phyloP scores from a whole-genome alignment of 23 red algal species.

The Gracilaria domingensis region DNA sequence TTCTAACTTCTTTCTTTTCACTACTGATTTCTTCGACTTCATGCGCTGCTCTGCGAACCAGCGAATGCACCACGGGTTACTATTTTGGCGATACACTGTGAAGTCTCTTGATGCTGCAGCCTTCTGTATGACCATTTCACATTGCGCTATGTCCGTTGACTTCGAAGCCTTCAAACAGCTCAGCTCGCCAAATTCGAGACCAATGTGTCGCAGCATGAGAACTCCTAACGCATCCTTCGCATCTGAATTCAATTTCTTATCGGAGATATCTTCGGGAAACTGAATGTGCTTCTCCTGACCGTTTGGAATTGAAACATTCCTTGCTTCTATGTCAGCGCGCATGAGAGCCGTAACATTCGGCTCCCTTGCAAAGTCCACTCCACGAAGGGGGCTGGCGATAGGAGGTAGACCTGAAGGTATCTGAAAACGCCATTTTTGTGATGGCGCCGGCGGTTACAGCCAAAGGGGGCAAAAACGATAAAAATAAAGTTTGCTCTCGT shows the following conservation, averaged over 20 bases:
- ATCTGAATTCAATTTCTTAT: neutral
- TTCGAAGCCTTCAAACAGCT: neutral
- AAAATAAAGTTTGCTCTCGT: too few species aligned
- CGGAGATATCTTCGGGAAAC: neutral
- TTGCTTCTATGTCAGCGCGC: too few species aligned
- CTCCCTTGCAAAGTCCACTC: too few species aligned
- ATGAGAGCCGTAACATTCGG: too few species aligned
- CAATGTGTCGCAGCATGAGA: neutral
- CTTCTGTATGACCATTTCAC: neutral
- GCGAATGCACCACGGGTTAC: neutral
- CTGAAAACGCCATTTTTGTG: too few species aligned
- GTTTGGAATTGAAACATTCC: neutral
- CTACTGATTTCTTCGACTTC: too few species aligned
- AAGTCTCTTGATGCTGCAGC: neutral
- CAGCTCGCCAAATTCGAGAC: neutral
- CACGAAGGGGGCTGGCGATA: too few species aligned
- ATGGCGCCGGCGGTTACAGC: too few species aligned
- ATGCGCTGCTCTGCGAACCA: neutral
- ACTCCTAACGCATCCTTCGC: neutral
- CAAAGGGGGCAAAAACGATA: too few species aligned
- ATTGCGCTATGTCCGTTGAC: neutral
- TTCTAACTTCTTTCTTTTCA: too few species aligned
- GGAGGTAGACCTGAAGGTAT: too few species aligned
- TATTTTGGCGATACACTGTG: neutral
- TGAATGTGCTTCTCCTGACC: conserved; percentile 4